Conservation (phyloP, 768 basidiomycete genomes). For the Baorangia bicolor region DNA sequence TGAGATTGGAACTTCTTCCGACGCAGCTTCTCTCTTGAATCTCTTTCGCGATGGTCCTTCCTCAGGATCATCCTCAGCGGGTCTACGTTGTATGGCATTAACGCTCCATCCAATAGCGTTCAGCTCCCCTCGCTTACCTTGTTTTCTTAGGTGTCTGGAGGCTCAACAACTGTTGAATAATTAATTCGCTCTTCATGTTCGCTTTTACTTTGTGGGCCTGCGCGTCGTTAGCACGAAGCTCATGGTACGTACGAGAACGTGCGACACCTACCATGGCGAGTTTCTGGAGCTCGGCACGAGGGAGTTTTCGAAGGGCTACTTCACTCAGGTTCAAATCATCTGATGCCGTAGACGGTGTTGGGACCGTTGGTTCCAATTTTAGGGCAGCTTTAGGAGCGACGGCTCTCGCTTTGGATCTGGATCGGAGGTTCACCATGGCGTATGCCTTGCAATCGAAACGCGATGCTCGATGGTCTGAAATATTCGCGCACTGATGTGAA, state of each 20-base stretch:
- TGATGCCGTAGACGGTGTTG: not conserved
- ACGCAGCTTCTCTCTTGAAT: not conserved
- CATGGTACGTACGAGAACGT: not conserved
- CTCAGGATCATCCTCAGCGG: constrained; percentile 3
- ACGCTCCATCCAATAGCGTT: not conserved
- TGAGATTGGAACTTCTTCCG: not conserved
- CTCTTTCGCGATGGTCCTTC: constrained; percentile 19
- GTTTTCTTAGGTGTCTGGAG: constrained; percentile 7
- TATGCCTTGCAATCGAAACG: not conserved
- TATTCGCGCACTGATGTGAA: not conserved
- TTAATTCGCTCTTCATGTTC: constrained; percentile 27
- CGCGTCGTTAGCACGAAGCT: not conserved
- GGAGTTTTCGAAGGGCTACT: constrained; percentile 20
- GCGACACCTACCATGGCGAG: constrained; percentile 21
- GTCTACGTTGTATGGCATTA: constrained; percentile 2
- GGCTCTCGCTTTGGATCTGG: constrained; percentile 6
- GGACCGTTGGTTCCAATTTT: not conserved
- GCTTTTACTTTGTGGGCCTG: constrained; percentile 24
- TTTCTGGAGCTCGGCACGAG: constrained; percentile 28
- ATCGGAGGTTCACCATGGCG: constrained; percentile 9
- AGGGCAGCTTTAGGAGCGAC: not conserved
- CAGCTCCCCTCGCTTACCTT: constrained; percentile 8
- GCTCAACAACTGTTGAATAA: constrained; percentile 22
- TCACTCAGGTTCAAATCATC: constrained; percentile 7
- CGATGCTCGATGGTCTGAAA: not conserved